Conservation (phyloP, 2,329 filamentous ascomycete genomes). For the Chaetomium olivaceum region DNA sequence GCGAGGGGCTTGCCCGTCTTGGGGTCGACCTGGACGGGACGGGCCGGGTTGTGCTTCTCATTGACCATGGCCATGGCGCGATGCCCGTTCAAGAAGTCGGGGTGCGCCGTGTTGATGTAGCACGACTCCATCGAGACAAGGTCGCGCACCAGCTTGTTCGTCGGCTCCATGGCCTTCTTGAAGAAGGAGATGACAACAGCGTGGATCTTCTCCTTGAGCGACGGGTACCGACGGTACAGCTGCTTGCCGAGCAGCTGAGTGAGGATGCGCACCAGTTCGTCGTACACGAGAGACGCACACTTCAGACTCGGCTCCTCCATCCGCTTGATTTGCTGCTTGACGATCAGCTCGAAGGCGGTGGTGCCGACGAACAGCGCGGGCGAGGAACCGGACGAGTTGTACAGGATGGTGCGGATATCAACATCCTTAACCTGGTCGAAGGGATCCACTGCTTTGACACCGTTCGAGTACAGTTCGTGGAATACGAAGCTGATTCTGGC, state of each 20-base stretch:
- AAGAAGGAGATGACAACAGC: constrained; percentile 90
- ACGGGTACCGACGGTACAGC: constrained; percentile 89
- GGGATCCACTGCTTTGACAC: constrained; percentile 94
- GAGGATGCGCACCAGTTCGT: constrained; percentile 94
- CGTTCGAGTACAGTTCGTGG: constrained; percentile 96
- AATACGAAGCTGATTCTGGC: constrained; percentile 99
- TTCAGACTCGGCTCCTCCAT: constrained; percentile 95
- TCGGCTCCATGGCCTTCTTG: constrained; percentile 97
- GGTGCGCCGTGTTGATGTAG: constrained; percentile 98
- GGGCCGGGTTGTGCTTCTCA: constrained; percentile 77
- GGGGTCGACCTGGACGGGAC: constrained; percentile 93
- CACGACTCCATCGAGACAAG: constrained; percentile 93
- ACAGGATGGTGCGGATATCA: constrained; percentile 93
- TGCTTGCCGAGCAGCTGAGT: constrained; percentile 85
- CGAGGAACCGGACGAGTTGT: constrained; percentile 98
- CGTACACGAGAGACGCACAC: constrained; percentile 95
- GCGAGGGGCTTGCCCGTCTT: constrained; percentile 96
- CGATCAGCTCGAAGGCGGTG: constrained; percentile 96
- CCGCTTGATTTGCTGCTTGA: constrained; percentile 97
- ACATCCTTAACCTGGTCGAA: constrained; percentile 98
- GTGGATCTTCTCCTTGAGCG: constrained; percentile 95
- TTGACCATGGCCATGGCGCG: constrained; percentile 97
- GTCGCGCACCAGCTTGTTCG: constrained; percentile 93
- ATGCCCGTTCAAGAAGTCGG: constrained; percentile 95
- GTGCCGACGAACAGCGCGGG: constrained; percentile 96